Evolutionary conservation across 2,329 filamentous ascomycete genomes (phyloP).

Genomic region (Xylariaceae sp.): DNA sequence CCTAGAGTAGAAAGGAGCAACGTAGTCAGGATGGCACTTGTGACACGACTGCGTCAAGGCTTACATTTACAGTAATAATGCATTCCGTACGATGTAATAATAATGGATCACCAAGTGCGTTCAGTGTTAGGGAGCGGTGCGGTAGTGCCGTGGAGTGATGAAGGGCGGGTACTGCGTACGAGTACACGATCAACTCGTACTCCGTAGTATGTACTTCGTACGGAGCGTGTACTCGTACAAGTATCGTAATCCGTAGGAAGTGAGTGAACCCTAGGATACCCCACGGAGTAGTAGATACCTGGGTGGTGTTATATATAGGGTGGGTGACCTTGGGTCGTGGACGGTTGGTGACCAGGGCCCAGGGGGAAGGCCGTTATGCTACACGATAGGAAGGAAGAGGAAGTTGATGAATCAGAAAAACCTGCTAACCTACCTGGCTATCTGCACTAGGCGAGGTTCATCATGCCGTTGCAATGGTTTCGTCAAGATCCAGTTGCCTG

Average conservation of each 20-base stretch:
- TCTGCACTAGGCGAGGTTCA: neutral
- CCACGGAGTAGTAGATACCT: too few species aligned
- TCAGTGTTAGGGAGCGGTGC: too few species aligned
- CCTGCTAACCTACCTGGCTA: too few species aligned
- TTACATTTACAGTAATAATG: neutral
- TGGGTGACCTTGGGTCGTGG: neutral
- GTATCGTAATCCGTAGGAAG: too few species aligned
- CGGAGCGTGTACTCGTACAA: too few species aligned
- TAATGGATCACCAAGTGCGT: neutral
- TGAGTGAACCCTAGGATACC: too few species aligned
- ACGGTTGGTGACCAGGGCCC: neutral
- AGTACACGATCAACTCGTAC: neutral
- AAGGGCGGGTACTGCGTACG: neutral
- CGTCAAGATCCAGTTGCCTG: slow-evolving; percentile 6
- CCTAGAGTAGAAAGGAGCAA: slow-evolving; percentile 1
- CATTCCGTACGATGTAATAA: neutral
- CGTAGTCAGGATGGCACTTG: neutral
- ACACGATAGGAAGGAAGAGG: neutral
- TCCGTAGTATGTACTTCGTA: too few species aligned
- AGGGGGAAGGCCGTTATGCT: neutral
- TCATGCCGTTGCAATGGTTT: slow-evolving; percentile 5
- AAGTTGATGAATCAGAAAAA: neutral
- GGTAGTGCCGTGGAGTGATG: neutral
- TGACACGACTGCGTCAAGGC: slow-evolving; percentile 1
- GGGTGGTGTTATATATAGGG: neutral